phyloP scores from a whole-genome alignment of 148 eudicot genomes.

The Bassia scoparia region DNA sequence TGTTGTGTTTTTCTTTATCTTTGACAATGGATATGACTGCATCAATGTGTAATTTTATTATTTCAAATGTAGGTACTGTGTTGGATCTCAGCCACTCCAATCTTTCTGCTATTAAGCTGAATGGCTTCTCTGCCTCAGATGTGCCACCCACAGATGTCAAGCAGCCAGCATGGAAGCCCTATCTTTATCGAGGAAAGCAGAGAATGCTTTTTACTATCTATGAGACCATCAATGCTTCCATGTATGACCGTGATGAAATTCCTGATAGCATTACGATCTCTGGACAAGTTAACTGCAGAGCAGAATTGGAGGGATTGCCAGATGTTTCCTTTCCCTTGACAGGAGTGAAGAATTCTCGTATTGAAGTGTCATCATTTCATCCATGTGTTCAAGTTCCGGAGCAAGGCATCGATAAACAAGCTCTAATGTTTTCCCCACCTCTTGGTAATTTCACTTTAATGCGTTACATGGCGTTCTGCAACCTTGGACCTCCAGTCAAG shows the following conservation, averaged over 20 bases:
- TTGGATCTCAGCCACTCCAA: conserved; percentile 86
- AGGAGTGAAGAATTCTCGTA: conserved; percentile 52
- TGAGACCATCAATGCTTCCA: conserved; percentile 82
- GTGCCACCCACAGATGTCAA: conserved; percentile 77
- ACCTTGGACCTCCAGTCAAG: conserved; percentile 76
- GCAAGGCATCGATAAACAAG: conserved; percentile 77
- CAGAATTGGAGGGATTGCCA: conserved; percentile 95
- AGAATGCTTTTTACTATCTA: conserved; percentile 71
- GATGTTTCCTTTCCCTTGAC: conserved; percentile 90
- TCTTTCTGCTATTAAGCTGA: conserved; percentile 60
- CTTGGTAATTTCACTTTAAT: conserved; percentile 76
- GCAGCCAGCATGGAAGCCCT: conserved; percentile 99
- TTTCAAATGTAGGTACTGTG: conserved; percentile 61
- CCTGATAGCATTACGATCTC: conserved; percentile 75
- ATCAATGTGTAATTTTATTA: background rate
- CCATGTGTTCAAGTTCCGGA: conserved; percentile 98
- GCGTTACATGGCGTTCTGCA: conserved; percentile 69
- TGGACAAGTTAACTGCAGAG: conserved; percentile 93
- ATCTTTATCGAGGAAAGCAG: conserved; percentile 90
- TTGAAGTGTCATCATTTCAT: conserved; percentile 74
- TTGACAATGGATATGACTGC: conserved; percentile 13
- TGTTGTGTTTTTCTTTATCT: conserved; percentile 31
- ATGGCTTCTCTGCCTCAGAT: conserved; percentile 82
- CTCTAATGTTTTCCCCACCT: conserved; percentile 87
- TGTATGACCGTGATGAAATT: conserved; percentile 96